A percentile compares a stretch with the other conserved stretches of the same genome.
Conservation (phyloP, 2,329 filamentous ascomycete species). For the Aspergillus costaricaensis region DNA sequence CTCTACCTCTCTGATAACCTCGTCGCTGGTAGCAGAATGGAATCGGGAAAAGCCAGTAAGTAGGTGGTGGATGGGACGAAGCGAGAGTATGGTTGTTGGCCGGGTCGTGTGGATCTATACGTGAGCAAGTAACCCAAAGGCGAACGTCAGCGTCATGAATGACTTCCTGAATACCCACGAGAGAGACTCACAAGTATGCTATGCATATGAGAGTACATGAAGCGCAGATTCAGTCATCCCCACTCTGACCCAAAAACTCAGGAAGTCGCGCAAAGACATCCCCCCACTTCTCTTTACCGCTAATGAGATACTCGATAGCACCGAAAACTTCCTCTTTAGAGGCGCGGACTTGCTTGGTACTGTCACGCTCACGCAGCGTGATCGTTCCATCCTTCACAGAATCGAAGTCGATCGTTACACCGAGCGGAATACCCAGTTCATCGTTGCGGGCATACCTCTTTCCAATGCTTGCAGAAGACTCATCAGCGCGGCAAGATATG, state of each 20-base stretch:
- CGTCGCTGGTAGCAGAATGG: too few relatives aligned
- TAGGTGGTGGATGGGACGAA: too few relatives aligned
- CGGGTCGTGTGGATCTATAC: too few relatives aligned
- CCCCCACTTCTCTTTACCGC: constrained; percentile 65
- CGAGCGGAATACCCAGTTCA: constrained; percentile 90
- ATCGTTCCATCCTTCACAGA: constrained; percentile 83
- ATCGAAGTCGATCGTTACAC: constrained; percentile 95
- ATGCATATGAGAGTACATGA: too few relatives aligned
- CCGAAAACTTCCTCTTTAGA: constrained; percentile 76
- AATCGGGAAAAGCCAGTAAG: too few relatives aligned
- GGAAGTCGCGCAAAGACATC: constrained; percentile 78
- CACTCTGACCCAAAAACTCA: constrained; percentile 73
- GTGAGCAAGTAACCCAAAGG: too few relatives aligned
- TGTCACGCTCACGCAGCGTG: constrained; percentile 87
- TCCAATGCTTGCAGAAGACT: constrained; percentile 87
- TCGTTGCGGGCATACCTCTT: constrained; percentile 95
- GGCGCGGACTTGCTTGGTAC: constrained; percentile 85
- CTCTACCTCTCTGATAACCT: too few relatives aligned
- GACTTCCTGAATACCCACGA: too few relatives aligned
- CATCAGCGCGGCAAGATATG: constrained; percentile 83
- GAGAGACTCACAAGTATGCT: too few relatives aligned
- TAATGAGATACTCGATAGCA: constrained; percentile 66
- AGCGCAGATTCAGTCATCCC: constrained; percentile 29
- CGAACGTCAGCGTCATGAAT: too few relatives aligned
- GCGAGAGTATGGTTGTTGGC: too few relatives aligned